These are phyloP conservation scores for Diophrys appendiculata DNA, from an alignment of 73 alveolate species.

Conservation along the genomic window DNA sequence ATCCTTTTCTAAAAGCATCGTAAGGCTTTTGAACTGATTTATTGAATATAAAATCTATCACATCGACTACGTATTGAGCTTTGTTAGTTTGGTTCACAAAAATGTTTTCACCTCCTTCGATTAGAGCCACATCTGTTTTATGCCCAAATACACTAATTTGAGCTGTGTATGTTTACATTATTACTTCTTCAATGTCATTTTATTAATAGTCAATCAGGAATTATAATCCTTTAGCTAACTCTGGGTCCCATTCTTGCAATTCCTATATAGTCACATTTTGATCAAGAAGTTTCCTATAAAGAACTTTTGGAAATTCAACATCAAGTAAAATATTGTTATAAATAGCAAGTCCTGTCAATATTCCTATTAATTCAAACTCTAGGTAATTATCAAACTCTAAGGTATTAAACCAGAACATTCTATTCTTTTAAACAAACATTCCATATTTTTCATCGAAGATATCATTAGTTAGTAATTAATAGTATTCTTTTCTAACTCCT, in stretches of 20 bases:
- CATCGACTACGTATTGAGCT: constrained; percentile 67
- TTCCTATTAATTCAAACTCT: constrained; percentile 81
- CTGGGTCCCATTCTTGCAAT: constrained; percentile 46
- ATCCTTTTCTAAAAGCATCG: constrained; percentile 59
- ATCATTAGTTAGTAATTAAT: constrained; percentile 64
- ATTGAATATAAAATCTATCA: constrained; percentile 67
- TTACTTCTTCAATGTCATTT: constrained; percentile 33
- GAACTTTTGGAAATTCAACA: constrained; percentile 72
- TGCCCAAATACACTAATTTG: constrained; percentile 68
- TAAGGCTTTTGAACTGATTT: constrained; percentile 52
- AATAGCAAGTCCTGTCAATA: constrained; percentile 77
- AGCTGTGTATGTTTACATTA: constrained; percentile 50
- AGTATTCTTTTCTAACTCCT: constrained; percentile 82
- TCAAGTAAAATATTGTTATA: constrained; percentile 73
- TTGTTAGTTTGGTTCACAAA: constrained; percentile 65
- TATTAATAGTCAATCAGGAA: constrained; percentile 41
- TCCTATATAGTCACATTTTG: constrained; percentile 44
- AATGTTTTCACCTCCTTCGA: constrained; percentile 65
- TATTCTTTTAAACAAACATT: constrained; percentile 66
- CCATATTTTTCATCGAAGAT: constrained; percentile 61
- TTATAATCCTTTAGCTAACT: constrained; percentile 26
- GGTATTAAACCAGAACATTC: constrained; percentile 69
- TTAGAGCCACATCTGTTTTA: constrained; percentile 44
- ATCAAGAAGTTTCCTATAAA: constrained; percentile 53
- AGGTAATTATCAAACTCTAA: constrained; percentile 64